Conservation (phyloP, 331 rosid genomes). For the Arachis monticola region DNA sequence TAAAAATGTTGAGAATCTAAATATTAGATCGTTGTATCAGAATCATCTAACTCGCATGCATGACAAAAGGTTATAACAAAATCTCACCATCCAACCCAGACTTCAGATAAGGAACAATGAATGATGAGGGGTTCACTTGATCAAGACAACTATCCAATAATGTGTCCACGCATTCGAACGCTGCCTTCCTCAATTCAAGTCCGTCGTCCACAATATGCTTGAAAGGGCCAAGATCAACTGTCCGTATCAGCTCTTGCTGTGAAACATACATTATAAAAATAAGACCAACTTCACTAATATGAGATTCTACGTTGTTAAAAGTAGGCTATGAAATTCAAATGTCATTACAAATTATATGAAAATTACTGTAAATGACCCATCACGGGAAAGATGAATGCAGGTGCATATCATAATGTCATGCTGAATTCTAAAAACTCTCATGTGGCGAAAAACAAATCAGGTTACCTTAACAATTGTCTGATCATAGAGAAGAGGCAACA, state of each 20-base stretch:
- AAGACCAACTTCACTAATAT: conserved; percentile 9
- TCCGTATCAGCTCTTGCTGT: conserved; percentile 97
- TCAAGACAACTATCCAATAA: conserved; percentile 94
- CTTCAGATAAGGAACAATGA: conserved; percentile 86
- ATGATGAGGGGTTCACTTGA: conserved; percentile 98
- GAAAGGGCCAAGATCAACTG: conserved; percentile 97
- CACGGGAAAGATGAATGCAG: background rate
- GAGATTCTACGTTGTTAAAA: background rate
- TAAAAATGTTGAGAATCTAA: background rate
- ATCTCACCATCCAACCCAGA: conserved; percentile 94
- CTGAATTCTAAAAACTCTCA: background rate
- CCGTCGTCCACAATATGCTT: conserved; percentile 98
- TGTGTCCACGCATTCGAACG: conserved; percentile 94
- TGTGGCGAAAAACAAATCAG: conserved; percentile 10
- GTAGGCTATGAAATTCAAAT: conserved; percentile 18
- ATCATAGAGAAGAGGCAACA: conserved; percentile 99
- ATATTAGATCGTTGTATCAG: conserved; percentile 31
- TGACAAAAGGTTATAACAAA: conserved; percentile 14
- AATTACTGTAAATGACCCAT: conserved; percentile 16
- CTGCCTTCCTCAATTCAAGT: conserved; percentile 96
- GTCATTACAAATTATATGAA: conserved; percentile 8
- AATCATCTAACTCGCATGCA: background rate
- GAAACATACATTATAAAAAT: conserved; percentile 41
- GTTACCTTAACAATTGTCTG: conserved; percentile 95
- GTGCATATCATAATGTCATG: conserved; percentile 6